Percentiles rank a stretch among this genome's conserved stretches.
Conservation (phyloP, 1,139 yeast genomes). For the Arxiozyma telluris region DNA sequence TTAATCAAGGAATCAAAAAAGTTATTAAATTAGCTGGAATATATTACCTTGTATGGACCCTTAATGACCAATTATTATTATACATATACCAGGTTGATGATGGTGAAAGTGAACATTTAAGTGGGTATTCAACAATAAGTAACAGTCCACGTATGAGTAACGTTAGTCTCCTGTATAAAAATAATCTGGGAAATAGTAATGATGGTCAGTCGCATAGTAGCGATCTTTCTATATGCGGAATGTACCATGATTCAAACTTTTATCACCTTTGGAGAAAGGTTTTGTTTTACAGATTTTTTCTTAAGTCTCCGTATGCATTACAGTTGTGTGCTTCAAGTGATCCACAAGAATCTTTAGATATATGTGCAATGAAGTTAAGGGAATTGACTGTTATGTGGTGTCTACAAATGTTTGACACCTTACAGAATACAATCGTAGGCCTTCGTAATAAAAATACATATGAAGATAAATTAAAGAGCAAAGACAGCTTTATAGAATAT, state of each 20-base stretch:
- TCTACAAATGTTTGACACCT: conserved; percentile 19
- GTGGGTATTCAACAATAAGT: neutral
- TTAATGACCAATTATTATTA: conserved; percentile 14
- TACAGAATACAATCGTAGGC: conserved; percentile 10
- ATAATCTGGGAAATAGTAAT: conserved; percentile 4
- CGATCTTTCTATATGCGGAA: conserved; percentile 15
- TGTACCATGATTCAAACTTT: conserved; percentile 15
- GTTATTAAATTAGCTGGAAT: conserved; percentile 14
- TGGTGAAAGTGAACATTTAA: conserved; percentile 5
- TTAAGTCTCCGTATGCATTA: conserved; percentile 13
- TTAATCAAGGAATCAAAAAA: conserved; percentile 20
- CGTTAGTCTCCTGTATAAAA: neutral
- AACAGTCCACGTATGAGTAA: neutral
- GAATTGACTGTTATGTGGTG: conserved; percentile 28
- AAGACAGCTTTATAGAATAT: neutral
- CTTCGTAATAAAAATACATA: neutral
- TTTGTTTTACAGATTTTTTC: conserved; percentile 20
- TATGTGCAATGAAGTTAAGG: conserved; percentile 25
- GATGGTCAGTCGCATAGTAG: conserved; percentile 5
- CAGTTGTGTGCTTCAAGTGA: conserved; percentile 18
- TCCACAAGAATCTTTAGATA: conserved; percentile 17
- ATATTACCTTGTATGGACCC: conserved; percentile 20
- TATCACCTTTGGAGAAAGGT: conserved; percentile 23
- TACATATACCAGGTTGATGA: conserved; percentile 22
- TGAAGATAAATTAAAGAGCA: neutral